Evolutionary conservation across 805 yeast species (phyloP).

Genomic region (Lipomyces spencermartinsiae): DNA sequence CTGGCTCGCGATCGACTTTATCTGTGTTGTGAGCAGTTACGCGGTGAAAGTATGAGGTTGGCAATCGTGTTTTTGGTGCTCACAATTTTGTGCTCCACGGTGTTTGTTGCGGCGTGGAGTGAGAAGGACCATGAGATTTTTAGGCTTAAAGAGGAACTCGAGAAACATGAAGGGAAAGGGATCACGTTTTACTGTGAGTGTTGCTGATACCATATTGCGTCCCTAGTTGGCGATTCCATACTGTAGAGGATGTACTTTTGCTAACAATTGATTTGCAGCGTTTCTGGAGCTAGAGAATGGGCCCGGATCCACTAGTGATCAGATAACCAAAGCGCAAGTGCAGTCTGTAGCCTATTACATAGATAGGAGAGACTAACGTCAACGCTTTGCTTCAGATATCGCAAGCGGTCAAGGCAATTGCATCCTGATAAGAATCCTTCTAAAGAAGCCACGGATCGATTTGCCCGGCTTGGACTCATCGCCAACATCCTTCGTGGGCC

Average conservation of each 20-base stretch:
- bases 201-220: not conserved
- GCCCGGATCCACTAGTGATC: constrained; percentile 47
- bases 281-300: constrained; percentile 55
- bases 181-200: constrained; percentile 71
- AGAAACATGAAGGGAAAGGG: constrained; percentile 64
- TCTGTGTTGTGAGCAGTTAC: too few species aligned
- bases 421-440: constrained; percentile 85
- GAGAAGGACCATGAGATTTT: constrained; percentile 83
- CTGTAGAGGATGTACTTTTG: not conserved
- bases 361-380: constrained; percentile 38
- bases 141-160: constrained; percentile 67
- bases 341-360: not conserved
- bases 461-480: constrained; percentile 76
- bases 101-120: constrained; percentile 52
- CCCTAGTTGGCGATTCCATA: not conserved
- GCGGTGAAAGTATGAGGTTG: constrained; percentile 10
- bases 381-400: constrained; percentile 55
- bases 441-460: constrained; percentile 68
- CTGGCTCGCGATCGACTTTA: too few species aligned
- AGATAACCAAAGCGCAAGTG: constrained; percentile 45
- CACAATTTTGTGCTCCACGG: constrained; percentile 4
- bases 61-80: constrained; percentile 7
- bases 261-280: constrained; percentile 20
- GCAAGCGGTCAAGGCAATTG: constrained; percentile 68
- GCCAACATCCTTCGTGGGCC: constrained; percentile 72